A percentile compares a stretch with the other conserved stretches of the same genome.
Conservation (phyloP, 2,329 filamentous ascomycete species). For the Fusarium sterilihyphosum region DNA sequence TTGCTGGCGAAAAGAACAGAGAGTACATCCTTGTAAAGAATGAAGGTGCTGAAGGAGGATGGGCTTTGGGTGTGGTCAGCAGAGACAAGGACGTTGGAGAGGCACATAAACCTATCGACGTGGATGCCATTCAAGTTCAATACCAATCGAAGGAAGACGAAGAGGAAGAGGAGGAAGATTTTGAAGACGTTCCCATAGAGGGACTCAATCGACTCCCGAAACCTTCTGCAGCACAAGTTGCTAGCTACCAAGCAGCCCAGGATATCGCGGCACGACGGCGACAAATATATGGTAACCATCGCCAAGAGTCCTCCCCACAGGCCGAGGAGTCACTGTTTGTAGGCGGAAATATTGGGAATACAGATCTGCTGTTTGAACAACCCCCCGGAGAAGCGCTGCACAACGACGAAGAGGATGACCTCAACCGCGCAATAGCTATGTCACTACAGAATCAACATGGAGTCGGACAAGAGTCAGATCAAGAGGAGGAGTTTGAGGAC, state of each 20-base stretch:
- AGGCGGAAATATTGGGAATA: constrained; percentile 44
- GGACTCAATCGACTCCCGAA: constrained; percentile 87
- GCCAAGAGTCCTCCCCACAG: constrained; percentile 40
- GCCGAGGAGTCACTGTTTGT: constrained; percentile 61
- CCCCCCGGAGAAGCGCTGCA: constrained; percentile 52
- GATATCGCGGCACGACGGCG: constrained; percentile 42
- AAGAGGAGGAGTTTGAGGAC: constrained; percentile 61
- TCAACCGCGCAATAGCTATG: constrained; percentile 84
- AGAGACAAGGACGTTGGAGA: constrained; percentile 83
- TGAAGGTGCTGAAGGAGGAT: constrained; percentile 92
- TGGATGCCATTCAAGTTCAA: constrained; percentile 74
- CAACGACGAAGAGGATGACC: constrained; percentile 65
- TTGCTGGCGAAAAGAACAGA: constrained; percentile 86
- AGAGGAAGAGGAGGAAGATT: constrained; percentile 80
- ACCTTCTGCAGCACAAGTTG: constrained; percentile 30
- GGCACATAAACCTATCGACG: constrained; percentile 88
- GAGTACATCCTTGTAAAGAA: constrained; percentile 98
- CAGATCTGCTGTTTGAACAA: constrained; percentile 31
- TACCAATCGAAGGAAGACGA: constrained; percentile 68
- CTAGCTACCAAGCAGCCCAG: constrained; percentile 41
- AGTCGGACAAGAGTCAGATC: constrained; percentile 48
- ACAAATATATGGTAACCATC: constrained; percentile 40
- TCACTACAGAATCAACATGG: constrained; percentile 76
- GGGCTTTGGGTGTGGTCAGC: constrained; percentile 93
- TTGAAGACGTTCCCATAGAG: constrained; percentile 93